Base-by-base conservation (phyloP, 2,329 filamentous ascomycete species). In the Didymella keratinophila region DNA sequence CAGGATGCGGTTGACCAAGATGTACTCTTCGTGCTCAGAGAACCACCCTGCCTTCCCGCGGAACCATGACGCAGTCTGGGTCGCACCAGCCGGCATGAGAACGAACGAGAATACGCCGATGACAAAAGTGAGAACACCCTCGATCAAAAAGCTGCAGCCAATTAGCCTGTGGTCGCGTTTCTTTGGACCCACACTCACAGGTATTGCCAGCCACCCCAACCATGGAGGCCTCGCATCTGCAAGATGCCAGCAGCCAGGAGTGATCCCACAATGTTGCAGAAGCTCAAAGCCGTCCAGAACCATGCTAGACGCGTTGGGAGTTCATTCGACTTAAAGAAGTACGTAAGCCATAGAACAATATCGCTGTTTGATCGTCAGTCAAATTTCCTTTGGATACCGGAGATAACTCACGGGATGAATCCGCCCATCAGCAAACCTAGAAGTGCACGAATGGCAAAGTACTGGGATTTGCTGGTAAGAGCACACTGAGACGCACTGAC, bases 11-110 rank as follows among this genome's bases (percentile, higher is more conserved):
- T 88, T 89, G 25, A 89, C 84, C 60, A 88, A 82, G 64, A 89
- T 89, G 50, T 79, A 78, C 65, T 89, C 86, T 2, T 81, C 87
- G 2, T 80, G 81, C 43, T 87, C 84, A 2, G 68, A 83, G 71
- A 89, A 89, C 84, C 86, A 89, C 1, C 86, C 87, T 52, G 83
- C 82, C 11, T 84, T 84, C 8, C 71, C 69, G 11, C 85, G 81
- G 66, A 84, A 85, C 82, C 83, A 85, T 44, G 79, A 83, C 41
- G 78, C 79, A 0, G 85, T 87, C 61, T 86, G 81, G 3, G 57
- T 61, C 2, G 73, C 66, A n/a, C 70, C 74, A 0, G 75, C 70
- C 2, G 85, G 85, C 81, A 89, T 85, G 21, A 86, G 77, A 11
- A 83, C 79, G 64, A 80, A 86, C 0, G 84, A 80, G 10, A 82